phyloP scores from a whole-genome alignment of 2,329 filamentous ascomycete genomes.

The Exophiala mesophila region DNA sequence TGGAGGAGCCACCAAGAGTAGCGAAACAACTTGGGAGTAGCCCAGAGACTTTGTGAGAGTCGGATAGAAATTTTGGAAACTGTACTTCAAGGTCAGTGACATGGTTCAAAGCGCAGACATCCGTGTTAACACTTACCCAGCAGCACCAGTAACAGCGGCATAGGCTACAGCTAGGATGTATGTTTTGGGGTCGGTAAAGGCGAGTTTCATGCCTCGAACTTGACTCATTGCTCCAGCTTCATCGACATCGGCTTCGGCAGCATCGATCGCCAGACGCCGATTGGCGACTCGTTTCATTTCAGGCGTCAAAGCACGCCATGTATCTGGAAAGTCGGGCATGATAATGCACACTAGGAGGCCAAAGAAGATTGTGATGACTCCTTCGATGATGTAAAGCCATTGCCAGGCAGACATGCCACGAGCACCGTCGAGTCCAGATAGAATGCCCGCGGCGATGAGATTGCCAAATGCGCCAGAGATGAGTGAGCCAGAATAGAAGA shows the following conservation, averaged over 20 bases:
- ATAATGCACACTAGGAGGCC: conserved; percentile 32
- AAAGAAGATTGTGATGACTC: conserved; percentile 33
- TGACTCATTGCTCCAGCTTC: conserved; percentile 46
- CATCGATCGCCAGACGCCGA: conserved; percentile 48
- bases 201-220: conserved; percentile 47
- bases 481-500: conserved; percentile 49
- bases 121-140: no score
- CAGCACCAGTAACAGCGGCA: conserved; percentile 46
- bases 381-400: conserved; percentile 40
- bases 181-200: conserved; percentile 43
- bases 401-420: conserved; percentile 37
- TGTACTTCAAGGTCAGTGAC: no score
- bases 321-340: conserved; percentile 38
- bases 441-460: conserved; percentile 49
- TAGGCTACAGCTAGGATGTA: conserved; percentile 44
- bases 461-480: conserved; percentile 51
- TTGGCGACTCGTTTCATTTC: conserved; percentile 46
- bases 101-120: no score
- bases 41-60: conserved; percentile 45
- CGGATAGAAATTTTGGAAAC: conserved; percentile 57
- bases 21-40: conserved; percentile 42
- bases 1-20: conserved; percentile 50
- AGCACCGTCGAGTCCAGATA: conserved; percentile 35
- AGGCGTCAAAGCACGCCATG: conserved; percentile 39
- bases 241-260: conserved; percentile 46